Base-by-base conservation (phyloP, 2,329 filamentous ascomycete species). In the Trichoderma endophyticum region DNA sequence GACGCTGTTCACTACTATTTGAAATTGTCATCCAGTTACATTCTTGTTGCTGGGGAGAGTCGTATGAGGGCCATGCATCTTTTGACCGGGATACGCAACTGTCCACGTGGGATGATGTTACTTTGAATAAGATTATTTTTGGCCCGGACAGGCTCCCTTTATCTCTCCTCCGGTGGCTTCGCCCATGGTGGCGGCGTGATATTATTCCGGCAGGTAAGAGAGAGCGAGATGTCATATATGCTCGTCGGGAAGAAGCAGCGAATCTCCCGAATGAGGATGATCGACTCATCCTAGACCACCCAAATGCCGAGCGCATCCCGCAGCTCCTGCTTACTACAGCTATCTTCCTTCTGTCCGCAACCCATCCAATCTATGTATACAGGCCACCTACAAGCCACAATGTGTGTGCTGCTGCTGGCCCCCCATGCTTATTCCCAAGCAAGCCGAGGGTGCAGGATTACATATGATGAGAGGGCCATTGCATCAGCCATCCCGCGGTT, bases 81-180 rank as follows among this genome's bases (percentile, higher is more conserved):
- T 51, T 51, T 14, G 30, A 43, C 64, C 32, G 28, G 64, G 36
- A 54, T 61, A 54, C 30, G 39, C 57, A 70, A 43, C 57, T 34
- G 66, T 70, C 66, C 66, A 70, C 66, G 66, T 70, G 66, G 66
- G 56, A 48, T 70, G 14, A 54, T 36, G 28, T 34, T 68, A 28
- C 24, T 43, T 36, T 60, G 65, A 36, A 39, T 32, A 15, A 24
- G n/a, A 60, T 68, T 32, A 68, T 48, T 57, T 68, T 43, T 32
- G 32, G 48, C 32, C 14, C 18, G 36, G 36, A 28, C 30, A 56
- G 48, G 21, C 9, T 36, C 18, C 32, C 24, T 26, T 28, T 66
- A 26, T 18, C 61, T 43, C 36, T n/a, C 7, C 7, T 18, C n/a
- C 39, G 57, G 12, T 30, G 7, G n/a, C 18, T 30, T 28, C 32